Percentiles rank a stretch among this genome's conserved stretches.
These are phyloP conservation scores for Mrakia hoshinonis DNA, from an alignment of 768 basidiomycete species.

Conservation along the genomic window DNA sequence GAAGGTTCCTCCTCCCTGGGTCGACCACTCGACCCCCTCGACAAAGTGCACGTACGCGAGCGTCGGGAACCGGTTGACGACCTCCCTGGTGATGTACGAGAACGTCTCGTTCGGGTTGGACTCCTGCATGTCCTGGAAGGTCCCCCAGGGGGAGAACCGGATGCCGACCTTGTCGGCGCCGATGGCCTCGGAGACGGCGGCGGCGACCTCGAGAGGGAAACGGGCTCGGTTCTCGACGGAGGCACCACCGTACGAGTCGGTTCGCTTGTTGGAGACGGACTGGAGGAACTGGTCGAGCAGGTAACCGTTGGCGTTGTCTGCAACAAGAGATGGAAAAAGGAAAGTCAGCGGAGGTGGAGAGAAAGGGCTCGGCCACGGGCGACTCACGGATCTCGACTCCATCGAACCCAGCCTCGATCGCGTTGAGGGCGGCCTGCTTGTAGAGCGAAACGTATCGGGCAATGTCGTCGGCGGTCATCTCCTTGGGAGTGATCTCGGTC, in stretches of 20 bases:
- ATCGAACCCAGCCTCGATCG: slow-evolving; percentile 53
- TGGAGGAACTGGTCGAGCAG: slow-evolving; percentile 46
- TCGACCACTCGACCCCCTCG: slow-evolving; percentile 13
- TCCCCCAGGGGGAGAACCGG: slow-evolving; percentile 56
- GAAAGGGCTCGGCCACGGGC: not conserved
- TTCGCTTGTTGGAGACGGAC: slow-evolving; percentile 51
- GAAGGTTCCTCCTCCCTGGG: slow-evolving; percentile 5
- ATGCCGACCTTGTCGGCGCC: slow-evolving; percentile 53
- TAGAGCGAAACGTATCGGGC: slow-evolving; percentile 33
- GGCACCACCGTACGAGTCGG: slow-evolving; percentile 63
- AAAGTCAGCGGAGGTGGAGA: not conserved
- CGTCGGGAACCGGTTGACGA: slow-evolving; percentile 45
- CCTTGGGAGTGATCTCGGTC: not conserved
- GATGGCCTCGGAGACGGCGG: slow-evolving; percentile 49
- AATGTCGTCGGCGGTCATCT: slow-evolving; percentile 23
- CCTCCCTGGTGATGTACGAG: slow-evolving; percentile 48
- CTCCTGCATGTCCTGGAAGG: slow-evolving; percentile 39
- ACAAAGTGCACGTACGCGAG: slow-evolving; percentile 47
- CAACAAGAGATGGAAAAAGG: not conserved
- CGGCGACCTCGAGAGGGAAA: slow-evolving; percentile 52
- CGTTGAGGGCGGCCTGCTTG: slow-evolving; percentile 47
- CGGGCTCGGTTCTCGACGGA: slow-evolving; percentile 53
- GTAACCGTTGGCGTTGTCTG: slow-evolving; percentile 13
- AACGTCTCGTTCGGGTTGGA: slow-evolving; percentile 32
- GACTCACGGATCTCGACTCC: slow-evolving; percentile 44